Evolutionary conservation across 345 rosid species (phyloP).

Genomic region (Ceriops decandra): DNA sequence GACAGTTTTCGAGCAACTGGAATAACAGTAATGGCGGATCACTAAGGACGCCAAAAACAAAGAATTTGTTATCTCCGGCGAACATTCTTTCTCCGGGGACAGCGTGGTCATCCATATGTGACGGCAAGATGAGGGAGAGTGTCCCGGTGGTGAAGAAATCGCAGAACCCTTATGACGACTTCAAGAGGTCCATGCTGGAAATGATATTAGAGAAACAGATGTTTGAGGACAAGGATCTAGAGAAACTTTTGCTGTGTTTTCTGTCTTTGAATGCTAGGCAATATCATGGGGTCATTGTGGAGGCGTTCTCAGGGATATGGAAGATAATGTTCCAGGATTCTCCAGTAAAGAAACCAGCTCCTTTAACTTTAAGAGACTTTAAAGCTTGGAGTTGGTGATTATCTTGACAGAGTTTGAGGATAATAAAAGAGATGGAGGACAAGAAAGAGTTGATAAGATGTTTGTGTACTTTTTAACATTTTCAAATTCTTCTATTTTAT

Average conservation of each 20-base stretch:
- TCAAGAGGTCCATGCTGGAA: conserved; percentile 60
- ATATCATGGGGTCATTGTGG: conserved; percentile 44
- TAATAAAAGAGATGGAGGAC: too few species aligned
- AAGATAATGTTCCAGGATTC: conserved; percentile 38
- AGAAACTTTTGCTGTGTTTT: conserved; percentile 52
- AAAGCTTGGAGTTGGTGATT: not conserved
- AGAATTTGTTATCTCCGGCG: not conserved
- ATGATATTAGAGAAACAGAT: conserved; percentile 55
- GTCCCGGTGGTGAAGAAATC: conserved; percentile 60
- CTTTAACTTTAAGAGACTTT: not conserved
- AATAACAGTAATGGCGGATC: too few species aligned
- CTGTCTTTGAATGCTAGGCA: conserved; percentile 44
- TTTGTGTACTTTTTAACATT: too few species aligned
- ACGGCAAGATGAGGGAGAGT: conserved; percentile 38
- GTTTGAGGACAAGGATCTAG: conserved; percentile 41
- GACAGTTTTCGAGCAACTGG: conserved; percentile 12
- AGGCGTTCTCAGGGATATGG: conserved; percentile 58
- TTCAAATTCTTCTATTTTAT: too few species aligned
- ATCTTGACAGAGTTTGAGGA: too few species aligned
- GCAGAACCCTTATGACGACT: conserved; percentile 49
- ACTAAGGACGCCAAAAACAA: conserved; percentile 3
- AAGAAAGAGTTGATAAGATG: too few species aligned
- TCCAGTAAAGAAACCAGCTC: conserved; percentile 4
- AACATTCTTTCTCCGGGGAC: conserved; percentile 15
- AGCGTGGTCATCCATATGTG: conserved; percentile 8